Evolutionary conservation across 352 stramenopile species (phyloP).

Genomic region (Phytophthora megakarya): DNA sequence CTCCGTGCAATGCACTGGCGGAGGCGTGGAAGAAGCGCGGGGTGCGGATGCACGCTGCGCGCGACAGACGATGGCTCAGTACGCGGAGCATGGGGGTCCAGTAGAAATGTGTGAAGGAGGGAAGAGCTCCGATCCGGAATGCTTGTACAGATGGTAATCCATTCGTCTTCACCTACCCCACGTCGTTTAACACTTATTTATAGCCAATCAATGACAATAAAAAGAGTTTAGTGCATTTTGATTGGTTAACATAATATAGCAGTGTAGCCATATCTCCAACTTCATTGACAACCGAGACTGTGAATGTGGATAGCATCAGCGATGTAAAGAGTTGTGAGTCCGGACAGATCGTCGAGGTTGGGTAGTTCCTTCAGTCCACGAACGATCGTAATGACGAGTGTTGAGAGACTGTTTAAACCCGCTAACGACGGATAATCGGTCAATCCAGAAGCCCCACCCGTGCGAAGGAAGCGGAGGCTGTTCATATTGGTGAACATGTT

Average conservation of each 20-base stretch:
- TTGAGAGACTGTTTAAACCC: constrained; percentile 38
- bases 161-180: not conserved
- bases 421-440: constrained; percentile 41
- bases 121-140: constrained; percentile 4
- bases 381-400: constrained; percentile 32
- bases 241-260: not conserved
- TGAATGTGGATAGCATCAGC: constrained; percentile 35
- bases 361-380: constrained; percentile 35
- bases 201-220: constrained; percentile 8
- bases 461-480: constrained; percentile 45
- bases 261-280: constrained; percentile 23
- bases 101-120: constrained; percentile 14
- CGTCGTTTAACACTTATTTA: constrained; percentile 15
- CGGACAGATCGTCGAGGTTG: constrained; percentile 32
- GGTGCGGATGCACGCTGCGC: not conserved
- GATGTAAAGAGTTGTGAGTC: constrained; percentile 31
- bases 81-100: constrained; percentile 38
- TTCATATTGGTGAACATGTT: constrained; percentile 48
- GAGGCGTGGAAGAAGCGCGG: constrained; percentile 54
- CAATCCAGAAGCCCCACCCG: constrained; percentile 30
- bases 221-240: not conserved
- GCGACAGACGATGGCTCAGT: constrained; percentile 28
- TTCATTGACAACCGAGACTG: constrained; percentile 34
- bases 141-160: constrained; percentile 1
- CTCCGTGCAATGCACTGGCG: constrained; percentile 47